A percentile compares a stretch with the other conserved stretches of the same genome.
phyloP scores from a whole-genome alignment of 139 green algal genomes.

The Diplosphaera chodatii region DNA sequence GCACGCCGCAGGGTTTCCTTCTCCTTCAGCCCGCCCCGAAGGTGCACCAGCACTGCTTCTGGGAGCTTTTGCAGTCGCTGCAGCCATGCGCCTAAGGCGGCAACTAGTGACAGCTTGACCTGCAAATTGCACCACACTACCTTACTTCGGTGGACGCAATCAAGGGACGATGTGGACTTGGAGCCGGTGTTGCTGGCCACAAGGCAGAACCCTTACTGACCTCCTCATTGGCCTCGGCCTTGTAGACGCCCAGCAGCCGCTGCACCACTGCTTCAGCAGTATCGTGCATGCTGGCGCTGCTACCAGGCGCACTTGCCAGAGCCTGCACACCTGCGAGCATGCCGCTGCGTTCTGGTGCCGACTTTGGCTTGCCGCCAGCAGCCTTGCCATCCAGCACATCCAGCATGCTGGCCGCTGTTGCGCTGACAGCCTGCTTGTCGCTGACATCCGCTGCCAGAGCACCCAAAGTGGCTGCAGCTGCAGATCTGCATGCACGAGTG shows the following conservation, averaged over 20 bases:
- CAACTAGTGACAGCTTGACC: constrained; percentile 33
- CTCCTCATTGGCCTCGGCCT: constrained; percentile 42
- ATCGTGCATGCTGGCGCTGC: not conserved
- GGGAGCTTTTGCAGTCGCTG: constrained; percentile 9
- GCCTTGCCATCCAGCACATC: constrained; percentile 49
- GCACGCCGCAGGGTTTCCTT: constrained; percentile 31
- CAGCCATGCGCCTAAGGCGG: constrained; percentile 45
- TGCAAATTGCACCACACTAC: not conserved
- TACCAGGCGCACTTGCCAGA: constrained; percentile 21
- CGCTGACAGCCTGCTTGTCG: constrained; percentile 24
- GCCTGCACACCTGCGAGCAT: constrained; percentile 37
- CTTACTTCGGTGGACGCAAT: not conserved
- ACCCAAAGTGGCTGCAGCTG: constrained; percentile 30
- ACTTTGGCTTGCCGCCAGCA: constrained; percentile 63
- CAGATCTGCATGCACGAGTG: constrained; percentile 3
- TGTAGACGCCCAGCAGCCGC: constrained; percentile 1
- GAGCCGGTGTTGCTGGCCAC: too few relatives aligned
- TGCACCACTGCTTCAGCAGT: not conserved
- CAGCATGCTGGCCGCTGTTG: constrained; percentile 22
- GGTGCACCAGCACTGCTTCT: not conserved
- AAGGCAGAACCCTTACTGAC: constrained; percentile 3
- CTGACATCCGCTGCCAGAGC: constrained; percentile 29
- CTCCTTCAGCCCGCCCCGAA: constrained; percentile 29
- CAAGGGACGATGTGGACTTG: not conserved
- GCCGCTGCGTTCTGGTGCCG: constrained; percentile 41